Base-by-base conservation (phyloP, 2,329 filamentous ascomycete genomes). In the Aspergillus terreus region DNA sequence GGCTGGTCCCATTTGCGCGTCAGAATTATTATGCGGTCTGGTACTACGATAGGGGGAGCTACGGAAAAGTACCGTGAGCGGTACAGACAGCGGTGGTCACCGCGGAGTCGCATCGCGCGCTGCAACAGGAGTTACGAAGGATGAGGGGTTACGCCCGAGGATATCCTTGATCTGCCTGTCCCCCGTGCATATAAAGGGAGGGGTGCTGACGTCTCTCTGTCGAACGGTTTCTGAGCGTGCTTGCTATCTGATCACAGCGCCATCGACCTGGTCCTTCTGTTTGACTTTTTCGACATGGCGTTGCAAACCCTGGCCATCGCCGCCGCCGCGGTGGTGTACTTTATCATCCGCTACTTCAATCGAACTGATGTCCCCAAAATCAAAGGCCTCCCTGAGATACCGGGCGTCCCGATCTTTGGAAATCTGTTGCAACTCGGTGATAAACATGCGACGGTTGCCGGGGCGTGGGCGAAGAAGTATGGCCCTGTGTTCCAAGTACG, bases 401-500 rank as follows among this genome's bases (percentile, higher is more conserved):
- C 83, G 0, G 83, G 82, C 0, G 64, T 84, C 4, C 83, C 82
- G 4, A 61, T 87, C 7, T 83, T 87, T 58, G 84, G 84, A 4
- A 86, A 83, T 54, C 71, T 87, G 4, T 61, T 85, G 1, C 79
- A 85, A 58, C 73, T 87, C 6, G 82, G 83, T 2, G 74, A 76
- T 2, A 72, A 80, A 48, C 79, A 86, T 71, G 78, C 83, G 6
- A 74, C 76, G 27, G 73, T 78, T 23, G 74, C 82, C 1, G 76
- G 74, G 14, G 73, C 75, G 63, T 83, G 83, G 79, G 82, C 78
- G 2, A 78, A 80, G 57, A 78, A 81, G 54, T 86, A 82, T 48
- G 83, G 83, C 0, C 79, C 81, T 1, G 84, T 86, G 11, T 87
- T 86, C 58, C 84, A 87, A 46, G 81, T 84, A 2, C 78, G 82